These are phyloP conservation scores for Wickerhamomyces sp. DNA, from an alignment of 1,139 yeast species.

Conservation along the genomic window DNA sequence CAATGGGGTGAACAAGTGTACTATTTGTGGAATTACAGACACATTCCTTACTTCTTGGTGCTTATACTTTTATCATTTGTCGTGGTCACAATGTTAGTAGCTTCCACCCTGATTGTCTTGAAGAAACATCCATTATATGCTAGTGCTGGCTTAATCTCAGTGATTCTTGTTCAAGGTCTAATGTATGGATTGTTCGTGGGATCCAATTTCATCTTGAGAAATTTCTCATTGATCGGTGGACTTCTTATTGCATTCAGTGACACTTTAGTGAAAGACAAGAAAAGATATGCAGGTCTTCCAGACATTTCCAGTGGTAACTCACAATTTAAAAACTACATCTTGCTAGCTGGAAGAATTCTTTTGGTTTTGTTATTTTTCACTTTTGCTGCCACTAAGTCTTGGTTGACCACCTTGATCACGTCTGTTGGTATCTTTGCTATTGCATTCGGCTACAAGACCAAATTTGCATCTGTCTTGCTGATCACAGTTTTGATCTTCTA, in stretches of 20 bases:
- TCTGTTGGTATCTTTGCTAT: constrained; percentile 75
- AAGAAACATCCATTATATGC: constrained; percentile 72
- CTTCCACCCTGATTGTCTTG: constrained; percentile 68
- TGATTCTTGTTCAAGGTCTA: constrained; percentile 80
- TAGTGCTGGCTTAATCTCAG: constrained; percentile 63
- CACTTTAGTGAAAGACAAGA: constrained; percentile 76
- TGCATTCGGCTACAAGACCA: constrained; percentile 90
- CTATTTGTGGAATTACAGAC: constrained; percentile 77
- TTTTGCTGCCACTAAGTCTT: constrained; percentile 73
- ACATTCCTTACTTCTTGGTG: constrained; percentile 76
- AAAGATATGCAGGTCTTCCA: constrained; percentile 87
- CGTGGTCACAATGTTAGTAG: constrained; percentile 64
- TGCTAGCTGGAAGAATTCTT: constrained; percentile 85
- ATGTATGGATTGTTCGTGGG: constrained; percentile 88
- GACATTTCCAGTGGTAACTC: constrained; percentile 71
- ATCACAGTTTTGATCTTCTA: constrained; percentile 71
- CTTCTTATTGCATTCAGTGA: constrained; percentile 85
- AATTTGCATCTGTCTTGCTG: constrained; percentile 77
- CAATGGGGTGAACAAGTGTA: constrained; percentile 94
- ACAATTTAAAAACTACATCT: constrained; percentile 79
- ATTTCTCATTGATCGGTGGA: constrained; percentile 91
- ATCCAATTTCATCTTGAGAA: constrained; percentile 76
- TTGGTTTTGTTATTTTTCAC: constrained; percentile 83
- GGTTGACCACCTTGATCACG: constrained; percentile 64
- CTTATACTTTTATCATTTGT: constrained; percentile 61